Conservation (phyloP, 768 basidiomycete genomes). For the Phanerochaete carnosa region DNA sequence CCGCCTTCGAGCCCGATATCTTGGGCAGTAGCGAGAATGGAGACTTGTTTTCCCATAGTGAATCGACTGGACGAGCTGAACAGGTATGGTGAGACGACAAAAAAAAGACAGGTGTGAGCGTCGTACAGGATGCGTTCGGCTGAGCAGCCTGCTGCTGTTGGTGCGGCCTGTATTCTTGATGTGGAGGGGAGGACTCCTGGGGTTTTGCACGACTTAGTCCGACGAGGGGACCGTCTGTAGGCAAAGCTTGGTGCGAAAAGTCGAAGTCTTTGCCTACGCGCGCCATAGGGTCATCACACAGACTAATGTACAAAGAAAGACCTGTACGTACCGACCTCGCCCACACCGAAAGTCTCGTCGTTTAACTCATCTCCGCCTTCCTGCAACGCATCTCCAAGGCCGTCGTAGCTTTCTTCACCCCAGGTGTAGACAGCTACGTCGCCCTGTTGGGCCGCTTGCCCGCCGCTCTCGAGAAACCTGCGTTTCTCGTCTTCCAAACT, state of each 20-base stretch:
- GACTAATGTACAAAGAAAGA: not conserved
- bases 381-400: constrained; percentile 80
- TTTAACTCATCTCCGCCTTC: constrained; percentile 93
- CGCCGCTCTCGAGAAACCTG: constrained; percentile 45
- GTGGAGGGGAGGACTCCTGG: not conserved
- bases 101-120: constrained; percentile 16
- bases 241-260: constrained; percentile 54
- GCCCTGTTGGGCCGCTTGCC: constrained; percentile 42
- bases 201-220: constrained; percentile 6
- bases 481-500: constrained; percentile 64
- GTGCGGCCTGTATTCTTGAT: constrained; percentile 11
- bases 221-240: constrained; percentile 23
- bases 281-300: not conserved
- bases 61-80: constrained; percentile 56
- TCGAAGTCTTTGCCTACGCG: constrained; percentile 85
- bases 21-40: constrained; percentile 67
- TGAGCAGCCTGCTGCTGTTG: constrained; percentile 12
- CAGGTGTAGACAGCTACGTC: constrained; percentile 90
- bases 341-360: constrained; percentile 91
- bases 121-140: constrained; percentile 26
- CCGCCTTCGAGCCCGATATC: constrained; percentile 44
- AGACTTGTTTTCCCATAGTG: constrained; percentile 82
- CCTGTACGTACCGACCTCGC: constrained; percentile 61
- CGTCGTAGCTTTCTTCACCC: constrained; percentile 90
- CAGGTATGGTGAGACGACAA: constrained; percentile 25